A percentile compares a stretch with the other conserved stretches of the same genome.
phyloP scores from a whole-genome alignment of 2,329 filamentous ascomycete species.

The Acrocalymma vagum region DNA sequence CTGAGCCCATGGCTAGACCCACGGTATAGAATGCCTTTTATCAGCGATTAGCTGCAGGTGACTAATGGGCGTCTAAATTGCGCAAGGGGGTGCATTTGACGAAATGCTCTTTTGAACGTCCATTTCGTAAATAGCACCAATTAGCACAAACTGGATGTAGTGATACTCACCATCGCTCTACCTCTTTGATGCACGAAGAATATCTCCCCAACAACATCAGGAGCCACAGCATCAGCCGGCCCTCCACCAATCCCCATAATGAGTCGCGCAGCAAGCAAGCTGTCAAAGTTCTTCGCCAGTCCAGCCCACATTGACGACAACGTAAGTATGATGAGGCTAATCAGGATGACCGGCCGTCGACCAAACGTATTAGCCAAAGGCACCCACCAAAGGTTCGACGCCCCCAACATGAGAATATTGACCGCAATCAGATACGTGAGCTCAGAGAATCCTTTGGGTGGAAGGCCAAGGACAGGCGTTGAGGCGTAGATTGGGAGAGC shows the following conservation, averaged over 20 bases:
- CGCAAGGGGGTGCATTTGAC: too few species aligned
- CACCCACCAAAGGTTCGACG: slow-evolving; percentile 52
- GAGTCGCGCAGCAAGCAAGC: slow-evolving; percentile 47
- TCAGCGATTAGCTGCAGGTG: too few species aligned
- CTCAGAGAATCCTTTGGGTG: slow-evolving; percentile 37
- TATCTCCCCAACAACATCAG: slow-evolving; percentile 51
- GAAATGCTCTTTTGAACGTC: too few species aligned
- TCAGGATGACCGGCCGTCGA: slow-evolving; percentile 47
- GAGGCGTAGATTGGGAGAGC: slow-evolving; percentile 45
- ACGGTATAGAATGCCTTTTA: slow-evolving; percentile 52
- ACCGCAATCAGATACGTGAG: slow-evolving; percentile 49
- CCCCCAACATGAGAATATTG: slow-evolving; percentile 50
- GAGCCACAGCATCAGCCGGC: slow-evolving; percentile 50
- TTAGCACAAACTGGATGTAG: background rate
- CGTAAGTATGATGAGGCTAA: slow-evolving; percentile 42
- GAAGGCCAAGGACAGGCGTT: slow-evolving; percentile 38
- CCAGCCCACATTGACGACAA: slow-evolving; percentile 52
- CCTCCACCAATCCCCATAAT: slow-evolving; percentile 49
- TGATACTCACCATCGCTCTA: slow-evolving; percentile 44
- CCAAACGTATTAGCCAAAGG: slow-evolving; percentile 52
- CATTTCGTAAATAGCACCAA: background rate
- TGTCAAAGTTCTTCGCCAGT: slow-evolving; percentile 43
- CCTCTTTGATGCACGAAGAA: slow-evolving; percentile 54
- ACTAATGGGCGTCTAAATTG: too few species aligned
- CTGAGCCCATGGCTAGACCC: slow-evolving; percentile 47